These are phyloP conservation scores for Phytophthora litchii DNA, from an alignment of 352 stramenopile genomes.

Conservation along the genomic window DNA sequence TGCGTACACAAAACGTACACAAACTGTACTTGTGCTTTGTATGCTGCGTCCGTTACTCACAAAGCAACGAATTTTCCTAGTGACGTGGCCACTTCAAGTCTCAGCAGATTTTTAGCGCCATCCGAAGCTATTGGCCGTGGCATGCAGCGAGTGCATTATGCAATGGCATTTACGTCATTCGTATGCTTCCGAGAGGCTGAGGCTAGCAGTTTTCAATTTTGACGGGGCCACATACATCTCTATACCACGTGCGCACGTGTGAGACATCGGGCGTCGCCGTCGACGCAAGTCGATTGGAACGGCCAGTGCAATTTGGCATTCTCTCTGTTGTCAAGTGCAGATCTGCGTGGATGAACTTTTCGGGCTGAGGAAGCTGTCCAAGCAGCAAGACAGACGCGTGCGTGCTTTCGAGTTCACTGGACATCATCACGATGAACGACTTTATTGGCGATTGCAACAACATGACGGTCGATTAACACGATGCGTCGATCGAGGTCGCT, in stretches of 20 bases:
- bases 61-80: conserved; percentile 15
- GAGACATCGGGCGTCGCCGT: conserved; percentile 3
- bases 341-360: conserved; percentile 14
- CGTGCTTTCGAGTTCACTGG: conserved; percentile 14
- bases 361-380: conserved; percentile 15
- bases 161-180: not conserved
- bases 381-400: conserved; percentile 9
- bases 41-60: conserved; percentile 25
- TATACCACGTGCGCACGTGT: conserved; percentile 5
- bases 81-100: conserved; percentile 35
- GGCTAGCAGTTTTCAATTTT: not conserved
- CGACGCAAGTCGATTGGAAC: not conserved
- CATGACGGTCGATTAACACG: conserved; percentile 16
- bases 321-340: not conserved
- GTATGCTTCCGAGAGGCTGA: conserved; percentile 2
- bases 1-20: conserved; percentile 25
- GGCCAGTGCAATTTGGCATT: conserved; percentile 1
- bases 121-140: not conserved
- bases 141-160: not conserved
- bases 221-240: not conserved
- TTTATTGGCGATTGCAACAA: conserved; percentile 14
- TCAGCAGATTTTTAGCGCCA: conserved; percentile 5
- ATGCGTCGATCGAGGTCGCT: not conserved
- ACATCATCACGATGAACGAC: not conserved
- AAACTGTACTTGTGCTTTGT: conserved; percentile 24